Percentiles rank a stretch among this genome's conserved stretches.
These are phyloP conservation scores for Flueggea neowawraea DNA, from an alignment of 441 rosid genomes.

Conservation along the genomic window DNA sequence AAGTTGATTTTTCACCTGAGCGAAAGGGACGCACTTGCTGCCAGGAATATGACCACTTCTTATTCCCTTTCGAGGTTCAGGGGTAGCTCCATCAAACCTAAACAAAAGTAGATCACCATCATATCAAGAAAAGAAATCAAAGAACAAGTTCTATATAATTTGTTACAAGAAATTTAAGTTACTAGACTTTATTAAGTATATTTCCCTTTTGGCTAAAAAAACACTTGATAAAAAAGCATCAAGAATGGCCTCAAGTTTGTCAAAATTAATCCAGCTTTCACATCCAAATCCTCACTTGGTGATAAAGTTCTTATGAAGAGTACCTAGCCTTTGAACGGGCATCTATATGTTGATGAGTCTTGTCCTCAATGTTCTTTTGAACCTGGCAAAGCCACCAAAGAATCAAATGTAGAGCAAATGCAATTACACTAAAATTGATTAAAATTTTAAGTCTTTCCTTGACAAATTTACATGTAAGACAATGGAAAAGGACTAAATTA, in stretches of 20 bases:
- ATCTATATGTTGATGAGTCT: conserved; percentile 71
- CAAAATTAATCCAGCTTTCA: too few species aligned
- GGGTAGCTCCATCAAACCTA: conserved; percentile 82
- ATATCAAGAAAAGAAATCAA: conserved; percentile 1
- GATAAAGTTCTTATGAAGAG: not conserved
- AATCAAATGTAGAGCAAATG: too few species aligned
- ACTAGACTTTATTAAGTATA: too few species aligned
- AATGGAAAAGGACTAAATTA: too few species aligned
- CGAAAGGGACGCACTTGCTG: conserved; percentile 88
- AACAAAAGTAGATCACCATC: conserved; percentile 11
- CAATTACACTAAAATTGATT: too few species aligned
- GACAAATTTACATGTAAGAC: too few species aligned
- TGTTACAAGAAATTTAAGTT: not conserved
- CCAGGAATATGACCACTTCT: conserved; percentile 93
- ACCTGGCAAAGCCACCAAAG: conserved; percentile 40
- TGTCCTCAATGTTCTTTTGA: conserved; percentile 60
- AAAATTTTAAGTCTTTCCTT: too few species aligned
- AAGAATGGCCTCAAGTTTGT: too few species aligned
- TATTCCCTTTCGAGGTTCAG: conserved; percentile 89
- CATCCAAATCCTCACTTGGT: too few species aligned
- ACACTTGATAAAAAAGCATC: too few species aligned
- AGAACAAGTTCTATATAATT: not conserved
- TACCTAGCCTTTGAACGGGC: conserved; percentile 92
- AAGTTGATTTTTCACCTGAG: conserved; percentile 37
- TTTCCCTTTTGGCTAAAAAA: too few species aligned